These are phyloP conservation scores for Blastobotrys elegans DNA, from an alignment of 1,139 yeast species.

Conservation along the genomic window DNA sequence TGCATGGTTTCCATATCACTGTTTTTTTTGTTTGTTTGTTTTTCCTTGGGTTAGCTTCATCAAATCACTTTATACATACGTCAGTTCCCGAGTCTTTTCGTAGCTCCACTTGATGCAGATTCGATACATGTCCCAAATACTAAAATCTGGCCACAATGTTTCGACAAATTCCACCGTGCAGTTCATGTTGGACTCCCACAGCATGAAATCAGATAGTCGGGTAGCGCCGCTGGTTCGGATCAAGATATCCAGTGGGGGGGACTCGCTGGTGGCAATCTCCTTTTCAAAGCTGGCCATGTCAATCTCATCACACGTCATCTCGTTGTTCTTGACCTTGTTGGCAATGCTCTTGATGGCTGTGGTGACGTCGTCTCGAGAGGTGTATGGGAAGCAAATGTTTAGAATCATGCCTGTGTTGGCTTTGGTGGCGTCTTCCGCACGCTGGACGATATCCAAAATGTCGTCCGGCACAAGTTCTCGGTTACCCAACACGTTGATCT, in stretches of 20 bases:
- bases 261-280: slow-evolving; percentile 57
- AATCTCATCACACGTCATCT: slow-evolving; percentile 34
- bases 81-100: slow-evolving; percentile 22
- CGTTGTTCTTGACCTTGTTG: slow-evolving; percentile 33
- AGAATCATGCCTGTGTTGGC: slow-evolving; percentile 65
- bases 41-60: slow-evolving; percentile 15
- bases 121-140: slow-evolving; percentile 51
- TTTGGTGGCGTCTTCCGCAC: slow-evolving; percentile 65
- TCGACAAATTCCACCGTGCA: slow-evolving; percentile 71
- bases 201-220: slow-evolving; percentile 81
- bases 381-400: slow-evolving; percentile 93
- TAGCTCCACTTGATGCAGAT: slow-evolving; percentile 52
- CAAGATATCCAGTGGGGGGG: slow-evolving; percentile 77
- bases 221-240: slow-evolving; percentile 86
- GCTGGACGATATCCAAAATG: slow-evolving; percentile 54
- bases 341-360: slow-evolving; percentile 57
- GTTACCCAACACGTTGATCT: slow-evolving; percentile 72
- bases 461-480: slow-evolving; percentile 60
- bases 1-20: slow-evolving; percentile 18
- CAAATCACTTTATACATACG: no score
- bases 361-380: slow-evolving; percentile 87
- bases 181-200: slow-evolving; percentile 55
- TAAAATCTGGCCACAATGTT: slow-evolving; percentile 88
- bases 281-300: slow-evolving; percentile 46
- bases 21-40: no score